Conservation (phyloP, 2,329 filamentous ascomycete genomes). For the Salinomyces thailandicus region DNA sequence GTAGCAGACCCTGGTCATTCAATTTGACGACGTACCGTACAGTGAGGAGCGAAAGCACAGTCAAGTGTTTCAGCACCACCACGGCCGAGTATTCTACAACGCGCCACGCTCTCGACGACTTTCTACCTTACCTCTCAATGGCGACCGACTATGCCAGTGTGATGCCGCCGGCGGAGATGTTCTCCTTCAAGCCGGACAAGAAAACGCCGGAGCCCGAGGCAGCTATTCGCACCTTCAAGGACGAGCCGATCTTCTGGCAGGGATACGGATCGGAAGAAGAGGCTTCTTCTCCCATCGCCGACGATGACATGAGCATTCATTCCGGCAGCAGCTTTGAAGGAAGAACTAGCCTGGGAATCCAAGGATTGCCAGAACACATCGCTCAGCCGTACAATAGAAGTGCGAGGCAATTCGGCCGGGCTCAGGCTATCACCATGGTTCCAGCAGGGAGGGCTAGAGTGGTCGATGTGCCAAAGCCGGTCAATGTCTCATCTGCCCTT, state of each 20-base stretch:
- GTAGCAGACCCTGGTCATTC: slow-evolving; percentile 1
- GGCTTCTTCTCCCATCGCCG: slow-evolving; percentile 17
- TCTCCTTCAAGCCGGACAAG: slow-evolving; percentile 3
- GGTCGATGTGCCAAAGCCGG: slow-evolving; percentile 17
- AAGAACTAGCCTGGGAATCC: neutral
- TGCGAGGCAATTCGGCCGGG: slow-evolving; percentile 18
- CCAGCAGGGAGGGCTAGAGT: slow-evolving; percentile 20
- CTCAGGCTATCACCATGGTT: slow-evolving; percentile 20
- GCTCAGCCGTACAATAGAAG: slow-evolving; percentile 12
- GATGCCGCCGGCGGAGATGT: slow-evolving; percentile 3
- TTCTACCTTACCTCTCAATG: slow-evolving; percentile 5
- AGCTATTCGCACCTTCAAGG: slow-evolving; percentile 4
- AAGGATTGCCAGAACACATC: slow-evolving; percentile 11
- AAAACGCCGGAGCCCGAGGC: slow-evolving; percentile 4
- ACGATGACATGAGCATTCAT: slow-evolving; percentile 13
- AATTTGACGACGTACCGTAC: too few species aligned
- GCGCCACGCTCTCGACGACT: slow-evolving; percentile 9
- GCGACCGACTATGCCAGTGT: slow-evolving; percentile 1
- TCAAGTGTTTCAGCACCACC: neutral
- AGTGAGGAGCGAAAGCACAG: too few species aligned
- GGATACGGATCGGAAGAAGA: slow-evolving; percentile 24
- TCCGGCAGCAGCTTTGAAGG: slow-evolving; percentile 10
- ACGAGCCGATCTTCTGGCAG: slow-evolving; percentile 8
- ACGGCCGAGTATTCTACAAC: slow-evolving; percentile 3
- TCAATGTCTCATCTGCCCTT: slow-evolving; percentile 5